Evolutionary conservation across 2,329 filamentous ascomycete genomes (phyloP).

Genomic region (Orbilia quercus): DNA sequence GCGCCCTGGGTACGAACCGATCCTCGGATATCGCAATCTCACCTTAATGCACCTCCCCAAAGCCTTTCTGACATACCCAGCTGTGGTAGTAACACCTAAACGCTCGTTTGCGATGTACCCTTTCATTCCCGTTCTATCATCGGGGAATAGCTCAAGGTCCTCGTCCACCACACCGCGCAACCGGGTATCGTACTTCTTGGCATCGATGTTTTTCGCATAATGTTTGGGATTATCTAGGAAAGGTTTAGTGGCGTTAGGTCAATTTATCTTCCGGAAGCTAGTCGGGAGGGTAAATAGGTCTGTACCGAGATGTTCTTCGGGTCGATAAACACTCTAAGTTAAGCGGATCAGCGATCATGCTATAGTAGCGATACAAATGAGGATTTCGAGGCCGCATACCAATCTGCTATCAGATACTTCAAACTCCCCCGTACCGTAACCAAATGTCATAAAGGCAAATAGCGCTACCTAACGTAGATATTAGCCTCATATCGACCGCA

Average conservation of each 20-base stretch:
- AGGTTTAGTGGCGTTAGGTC: constrained; percentile 18
- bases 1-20: background rate
- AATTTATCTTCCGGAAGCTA: background rate
- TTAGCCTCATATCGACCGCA: constrained; percentile 15
- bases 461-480: constrained; percentile 72
- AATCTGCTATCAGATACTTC: constrained; percentile 82
- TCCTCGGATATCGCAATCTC: background rate
- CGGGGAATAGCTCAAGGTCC: constrained; percentile 77
- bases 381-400: constrained; percentile 71
- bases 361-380: background rate
- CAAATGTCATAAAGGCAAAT: constrained; percentile 88
- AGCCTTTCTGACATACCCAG: constrained; percentile 62
- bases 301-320: constrained; percentile 81
- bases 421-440: constrained; percentile 84
- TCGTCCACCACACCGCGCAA: constrained; percentile 80
- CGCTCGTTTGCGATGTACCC: constrained; percentile 95
- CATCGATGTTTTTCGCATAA: constrained; percentile 87
- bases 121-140: constrained; percentile 87
- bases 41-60: constrained; percentile 57
- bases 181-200: constrained; percentile 80
- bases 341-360: constrained; percentile 13
- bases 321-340: constrained; percentile 64
- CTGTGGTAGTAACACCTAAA: constrained; percentile 88
- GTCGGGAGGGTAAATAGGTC: background rate
- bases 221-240: constrained; percentile 71